Base-by-base conservation (phyloP, 768 basidiomycete species). In the Russula olivacea region DNA sequence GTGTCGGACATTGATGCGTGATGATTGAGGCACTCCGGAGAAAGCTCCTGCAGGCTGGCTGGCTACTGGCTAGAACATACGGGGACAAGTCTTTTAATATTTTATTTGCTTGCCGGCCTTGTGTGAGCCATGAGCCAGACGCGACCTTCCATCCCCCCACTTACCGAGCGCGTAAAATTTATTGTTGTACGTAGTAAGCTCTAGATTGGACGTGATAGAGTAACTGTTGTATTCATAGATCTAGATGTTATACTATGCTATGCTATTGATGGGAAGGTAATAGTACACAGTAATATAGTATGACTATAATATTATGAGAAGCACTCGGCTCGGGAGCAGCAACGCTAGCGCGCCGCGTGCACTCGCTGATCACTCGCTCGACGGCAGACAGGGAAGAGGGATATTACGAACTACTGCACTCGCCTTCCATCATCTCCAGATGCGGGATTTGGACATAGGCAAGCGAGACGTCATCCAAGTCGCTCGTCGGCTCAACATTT, bases 381-480 rank as follows among this genome's bases (percentile, higher is more conserved):
- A 23, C 23, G 12, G 34, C 34, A 34, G 36, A 36, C 36, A 36
- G 5, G 4, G 36, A 12, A 36, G 36, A 8, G 12, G 34, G 34
- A 36, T 12, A 36, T 12, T 36, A 36, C 36, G 12, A 12, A 12
- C 36, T 36, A 34, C n/a, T n/a, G n/a, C n/a, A n/a, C 47, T 64
- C 63, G 30, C 58, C 38, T 38, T 59, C 63, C 53, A 50, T 50
- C 63, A 59, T 59, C 53, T 38, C 63, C 38, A 49, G 30, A 15
- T 45, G 45, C 6, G 63, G 63, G 0, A 53, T 60, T 28, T 64
- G 63, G 19, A 64, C 25, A 3, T 64, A 64, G 0, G 63, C 63
- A 12, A 64, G 58, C 40, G 58, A 64, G 45, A 64, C 53, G 6
- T 64, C 63, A n/a, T 64, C 63, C 47, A 60, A 40, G 3, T 59